Percentiles rank a stretch among this genome's conserved stretches.
Evolutionary conservation across 208 protist genomes (phyloP).

Genomic region (Leishmania lainsoni): DNA sequence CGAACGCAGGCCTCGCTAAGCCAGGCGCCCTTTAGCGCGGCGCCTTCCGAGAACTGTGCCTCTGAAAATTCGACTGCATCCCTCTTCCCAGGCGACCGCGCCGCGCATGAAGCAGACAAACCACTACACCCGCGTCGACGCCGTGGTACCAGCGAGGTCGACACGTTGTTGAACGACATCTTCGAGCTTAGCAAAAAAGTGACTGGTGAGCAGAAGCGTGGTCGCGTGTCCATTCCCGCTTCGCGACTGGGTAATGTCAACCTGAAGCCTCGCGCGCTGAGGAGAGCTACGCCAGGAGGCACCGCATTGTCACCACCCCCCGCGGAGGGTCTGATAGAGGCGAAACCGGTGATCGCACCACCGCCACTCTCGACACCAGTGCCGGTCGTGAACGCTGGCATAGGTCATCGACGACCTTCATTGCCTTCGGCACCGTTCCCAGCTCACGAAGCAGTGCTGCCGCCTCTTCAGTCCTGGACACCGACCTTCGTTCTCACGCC

Average conservation of each 20-base stretch:
- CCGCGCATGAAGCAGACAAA: neutral
- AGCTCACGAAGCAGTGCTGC: neutral
- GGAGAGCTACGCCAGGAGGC: neutral
- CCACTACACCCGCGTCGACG: neutral
- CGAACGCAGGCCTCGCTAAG: neutral
- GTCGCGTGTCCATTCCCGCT: constrained; percentile 26
- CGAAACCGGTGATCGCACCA: neutral
- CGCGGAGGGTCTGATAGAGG: neutral
- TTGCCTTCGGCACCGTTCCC: neutral
- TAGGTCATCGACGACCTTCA: neutral
- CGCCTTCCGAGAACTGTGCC: neutral
- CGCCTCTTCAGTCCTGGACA: constrained; percentile 21
- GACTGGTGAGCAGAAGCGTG: constrained; percentile 24
- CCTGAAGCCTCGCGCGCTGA: neutral
- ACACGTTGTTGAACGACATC: constrained; percentile 20
- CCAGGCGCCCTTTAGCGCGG: neutral
- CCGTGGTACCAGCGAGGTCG: constrained; percentile 4
- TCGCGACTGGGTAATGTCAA: constrained; percentile 7
- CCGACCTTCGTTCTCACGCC: constrained; percentile 18
- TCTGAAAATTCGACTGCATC: neutral
- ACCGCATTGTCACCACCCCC: neutral
- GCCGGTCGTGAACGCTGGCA: neutral
- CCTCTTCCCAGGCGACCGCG: constrained; percentile 5
- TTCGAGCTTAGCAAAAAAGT: constrained; percentile 23
- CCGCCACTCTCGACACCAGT: neutral